Conservation (phyloP, 2,329 filamentous ascomycete genomes). For the Thermomyces lanuginosus region DNA sequence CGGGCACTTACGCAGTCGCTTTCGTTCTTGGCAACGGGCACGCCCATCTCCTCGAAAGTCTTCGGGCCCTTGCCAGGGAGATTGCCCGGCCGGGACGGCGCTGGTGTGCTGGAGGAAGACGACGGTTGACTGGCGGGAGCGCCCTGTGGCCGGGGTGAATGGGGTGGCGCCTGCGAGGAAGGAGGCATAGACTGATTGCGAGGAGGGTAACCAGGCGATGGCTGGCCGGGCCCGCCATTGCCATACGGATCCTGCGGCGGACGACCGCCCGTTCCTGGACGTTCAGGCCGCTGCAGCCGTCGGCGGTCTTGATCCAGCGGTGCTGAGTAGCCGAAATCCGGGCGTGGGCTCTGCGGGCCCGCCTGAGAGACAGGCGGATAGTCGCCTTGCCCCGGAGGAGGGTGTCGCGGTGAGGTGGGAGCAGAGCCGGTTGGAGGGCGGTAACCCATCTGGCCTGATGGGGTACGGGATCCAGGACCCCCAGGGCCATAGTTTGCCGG, state of each 20-base stretch:
- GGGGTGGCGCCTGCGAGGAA: slow-evolving; percentile 6
- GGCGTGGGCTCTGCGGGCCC: slow-evolving; percentile 19
- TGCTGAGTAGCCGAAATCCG: slow-evolving; percentile 34
- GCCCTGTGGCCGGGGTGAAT: slow-evolving; percentile 6
- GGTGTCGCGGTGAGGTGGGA: slow-evolving; percentile 14
- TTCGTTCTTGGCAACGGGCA: slow-evolving; percentile 68
- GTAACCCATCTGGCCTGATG: slow-evolving; percentile 19
- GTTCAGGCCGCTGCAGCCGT: slow-evolving; percentile 25
- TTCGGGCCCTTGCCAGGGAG: slow-evolving; percentile 61
- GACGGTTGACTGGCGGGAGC: slow-evolving; percentile 17
- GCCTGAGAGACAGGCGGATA: too few relatives aligned
- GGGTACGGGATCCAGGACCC: slow-evolving; percentile 11
- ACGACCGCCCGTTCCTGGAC: slow-evolving; percentile 7
- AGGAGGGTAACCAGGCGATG: slow-evolving; percentile 17
- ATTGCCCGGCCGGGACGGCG: slow-evolving; percentile 14
- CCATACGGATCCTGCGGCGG: slow-evolving; percentile 6
- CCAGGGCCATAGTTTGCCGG: slow-evolving; percentile 18
- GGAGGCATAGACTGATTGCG: slow-evolving; percentile 17
- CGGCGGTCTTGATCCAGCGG: slow-evolving; percentile 26
- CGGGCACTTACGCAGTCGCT: slow-evolving; percentile 61
- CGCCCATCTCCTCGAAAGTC: slow-evolving; percentile 97
- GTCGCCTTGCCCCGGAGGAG: too few relatives aligned
- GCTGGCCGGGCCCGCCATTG: slow-evolving; percentile 12
- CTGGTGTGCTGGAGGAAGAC: slow-evolving; percentile 18
- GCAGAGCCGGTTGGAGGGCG: slow-evolving; percentile 18